Evolutionary conservation across 805 yeast genomes (phyloP).

Genomic region (Wickerhamiella brachini): DNA sequence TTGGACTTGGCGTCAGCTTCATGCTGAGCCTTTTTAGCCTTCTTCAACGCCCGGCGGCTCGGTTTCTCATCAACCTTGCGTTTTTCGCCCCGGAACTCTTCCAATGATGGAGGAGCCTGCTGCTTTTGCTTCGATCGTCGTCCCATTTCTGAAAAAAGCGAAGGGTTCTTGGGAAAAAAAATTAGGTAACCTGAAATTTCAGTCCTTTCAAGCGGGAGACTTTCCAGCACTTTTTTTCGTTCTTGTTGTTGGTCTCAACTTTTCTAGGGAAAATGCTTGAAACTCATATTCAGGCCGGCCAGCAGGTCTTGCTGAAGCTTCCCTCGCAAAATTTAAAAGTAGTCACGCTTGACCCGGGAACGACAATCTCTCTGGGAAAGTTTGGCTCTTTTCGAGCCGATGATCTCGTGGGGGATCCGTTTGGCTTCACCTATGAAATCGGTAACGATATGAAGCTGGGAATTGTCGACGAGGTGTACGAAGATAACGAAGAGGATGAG

Average conservation of each 20-base stretch:
- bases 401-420: constrained; percentile 64
- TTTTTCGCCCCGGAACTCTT: constrained; percentile 46
- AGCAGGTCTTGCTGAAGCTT: constrained; percentile 51
- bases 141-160: constrained; percentile 43
- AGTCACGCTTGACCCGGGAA: constrained; percentile 48
- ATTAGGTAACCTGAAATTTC: constrained; percentile 2
- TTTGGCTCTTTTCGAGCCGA: constrained; percentile 75
- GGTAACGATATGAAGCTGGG: constrained; percentile 32
- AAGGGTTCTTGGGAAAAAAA: constrained; percentile 1
- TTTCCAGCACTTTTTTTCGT: background rate
- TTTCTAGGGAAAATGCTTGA: background rate
- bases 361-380: constrained; percentile 66
- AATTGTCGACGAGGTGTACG: constrained; percentile 22
- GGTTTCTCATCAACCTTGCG: constrained; percentile 10
- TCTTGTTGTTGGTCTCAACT: background rate
- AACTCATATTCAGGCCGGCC: constrained; percentile 30
- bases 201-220: background rate
- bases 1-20: constrained; percentile 17
- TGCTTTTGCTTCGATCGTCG: constrained; percentile 88
- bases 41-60: constrained; percentile 21
- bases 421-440: constrained; percentile 84
- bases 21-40: constrained; percentile 16
- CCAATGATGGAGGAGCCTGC: constrained; percentile 79
- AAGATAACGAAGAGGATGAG: constrained; percentile 27
- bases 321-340: constrained; percentile 75